phyloP scores from a whole-genome alignment of 2,329 filamentous ascomycete genomes.

The Iodosphaeria phyllophila region DNA sequence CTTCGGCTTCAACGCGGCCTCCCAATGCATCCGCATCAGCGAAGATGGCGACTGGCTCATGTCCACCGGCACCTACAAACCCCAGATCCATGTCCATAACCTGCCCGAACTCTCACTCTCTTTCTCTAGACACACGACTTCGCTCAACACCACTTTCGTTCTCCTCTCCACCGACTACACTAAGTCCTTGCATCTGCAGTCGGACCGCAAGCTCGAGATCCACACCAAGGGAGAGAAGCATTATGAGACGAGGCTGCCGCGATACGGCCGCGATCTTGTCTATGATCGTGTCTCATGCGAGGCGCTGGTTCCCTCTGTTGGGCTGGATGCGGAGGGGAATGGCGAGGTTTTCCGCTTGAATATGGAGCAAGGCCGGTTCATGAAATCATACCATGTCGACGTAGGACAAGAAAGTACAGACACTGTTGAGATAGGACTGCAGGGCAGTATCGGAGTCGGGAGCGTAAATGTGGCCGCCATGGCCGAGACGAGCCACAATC shows the following conservation, averaged over 20 bases:
- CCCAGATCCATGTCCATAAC: conserved; percentile 90
- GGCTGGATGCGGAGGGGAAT: conserved; percentile 66
- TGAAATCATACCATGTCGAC: conserved; percentile 84
- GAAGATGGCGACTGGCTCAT: conserved; percentile 96
- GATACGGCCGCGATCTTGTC: conserved; percentile 77
- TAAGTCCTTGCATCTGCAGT: conserved; percentile 86
- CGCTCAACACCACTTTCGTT: conserved; percentile 78
- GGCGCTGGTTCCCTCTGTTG: conserved; percentile 71
- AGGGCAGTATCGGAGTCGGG: conserved; percentile 72
- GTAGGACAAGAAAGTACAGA: conserved; percentile 82
- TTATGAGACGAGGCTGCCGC: conserved; percentile 72
- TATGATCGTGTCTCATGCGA: conserved; percentile 74
- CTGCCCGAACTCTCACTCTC: conserved; percentile 87
- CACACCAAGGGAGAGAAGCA: conserved; percentile 80
- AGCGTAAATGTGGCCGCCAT: conserved; percentile 76
- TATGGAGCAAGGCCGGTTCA: conserved; percentile 78
- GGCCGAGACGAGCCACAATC: conserved; percentile 74
- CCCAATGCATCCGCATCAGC: conserved; percentile 71
- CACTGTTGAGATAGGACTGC: conserved; percentile 51
- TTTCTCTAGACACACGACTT: conserved; percentile 78
- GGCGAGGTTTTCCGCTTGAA: conserved; percentile 91
- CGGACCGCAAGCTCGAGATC: conserved; percentile 80
- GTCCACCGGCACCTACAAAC: conserved; percentile 26
- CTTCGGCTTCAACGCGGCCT: conserved; percentile 95
- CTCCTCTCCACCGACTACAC: conserved; percentile 81